phyloP scores from a whole-genome alignment of 2,329 filamentous ascomycete species.

The Stagonosporopsis rhizophila region DNA sequence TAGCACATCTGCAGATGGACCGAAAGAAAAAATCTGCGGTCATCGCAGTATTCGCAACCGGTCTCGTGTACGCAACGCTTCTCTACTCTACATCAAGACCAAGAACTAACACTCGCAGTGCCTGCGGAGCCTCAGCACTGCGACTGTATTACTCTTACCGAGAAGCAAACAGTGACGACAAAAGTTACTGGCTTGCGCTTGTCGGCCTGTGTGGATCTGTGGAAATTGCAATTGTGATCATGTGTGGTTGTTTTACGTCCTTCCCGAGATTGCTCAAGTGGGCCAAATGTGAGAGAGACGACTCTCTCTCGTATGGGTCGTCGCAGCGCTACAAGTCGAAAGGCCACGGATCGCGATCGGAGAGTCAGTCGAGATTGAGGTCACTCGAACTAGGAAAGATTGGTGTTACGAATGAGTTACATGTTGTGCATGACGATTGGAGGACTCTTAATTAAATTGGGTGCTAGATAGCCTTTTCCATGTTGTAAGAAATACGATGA shows the following conservation, averaged over 20 bases:
- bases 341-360: neutral
- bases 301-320: neutral
- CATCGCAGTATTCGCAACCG: conserved; percentile 6
- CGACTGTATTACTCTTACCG: conserved; percentile 10
- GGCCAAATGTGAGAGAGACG: neutral
- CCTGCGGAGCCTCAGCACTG: neutral
- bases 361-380: conserved; percentile 4
- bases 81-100: neutral
- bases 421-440: neutral
- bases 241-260: conserved; percentile 25
- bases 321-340: neutral
- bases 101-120: neutral
- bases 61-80: neutral
- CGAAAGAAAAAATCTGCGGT: conserved; percentile 9
- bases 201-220: conserved; percentile 14
- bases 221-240: conserved; percentile 20
- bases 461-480: too few species aligned
- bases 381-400: neutral
- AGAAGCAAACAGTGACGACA: conserved; percentile 15
- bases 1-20: conserved; percentile 3
- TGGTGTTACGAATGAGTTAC: neutral
- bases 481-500: too few species aligned
- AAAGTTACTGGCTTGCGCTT: conserved; percentile 20
- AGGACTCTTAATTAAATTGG: neutral
- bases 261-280: conserved; percentile 23